Conservation (phyloP, 495 filamentous ascomycete species). For the Daldinia bambusicola region DNA sequence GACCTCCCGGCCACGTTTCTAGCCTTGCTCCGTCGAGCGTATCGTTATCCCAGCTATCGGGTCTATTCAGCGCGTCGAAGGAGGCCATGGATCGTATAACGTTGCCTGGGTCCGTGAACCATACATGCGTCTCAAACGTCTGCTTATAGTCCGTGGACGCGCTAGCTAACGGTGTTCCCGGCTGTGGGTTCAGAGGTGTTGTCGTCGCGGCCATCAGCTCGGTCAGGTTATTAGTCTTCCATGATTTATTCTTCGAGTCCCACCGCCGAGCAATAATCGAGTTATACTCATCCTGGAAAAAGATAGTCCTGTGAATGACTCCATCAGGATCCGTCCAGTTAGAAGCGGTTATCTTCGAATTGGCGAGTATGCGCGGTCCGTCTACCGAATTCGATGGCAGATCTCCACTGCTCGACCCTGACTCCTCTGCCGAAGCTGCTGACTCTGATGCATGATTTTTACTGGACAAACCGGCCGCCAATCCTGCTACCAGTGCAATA, state of each 20-base stretch:
- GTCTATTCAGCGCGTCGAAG: slow-evolving; percentile 34
- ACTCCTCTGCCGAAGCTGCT: background rate
- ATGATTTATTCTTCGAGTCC: slow-evolving; percentile 35
- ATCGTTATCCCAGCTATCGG: slow-evolving; percentile 40
- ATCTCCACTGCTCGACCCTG: slow-evolving; percentile 9
- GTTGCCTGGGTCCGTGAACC: slow-evolving; percentile 34
- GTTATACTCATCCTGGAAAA: slow-evolving; percentile 44
- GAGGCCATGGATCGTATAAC: slow-evolving; percentile 32
- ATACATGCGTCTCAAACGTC: slow-evolving; percentile 33
- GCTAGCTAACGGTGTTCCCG: slow-evolving; percentile 37
- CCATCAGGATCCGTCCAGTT: slow-evolving; percentile 41
- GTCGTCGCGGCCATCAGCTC: slow-evolving; percentile 37
- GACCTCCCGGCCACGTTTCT: slow-evolving; percentile 38
- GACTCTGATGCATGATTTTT: slow-evolving; percentile 6
- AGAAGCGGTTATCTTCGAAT: slow-evolving; percentile 42
- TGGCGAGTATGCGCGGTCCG: slow-evolving; percentile 30
- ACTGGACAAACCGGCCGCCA: slow-evolving; percentile 29
- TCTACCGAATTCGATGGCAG: slow-evolving; percentile 20
- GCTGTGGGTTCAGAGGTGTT: slow-evolving; percentile 33
- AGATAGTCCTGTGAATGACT: slow-evolving; percentile 37
- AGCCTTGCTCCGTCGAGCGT: slow-evolving; percentile 22
- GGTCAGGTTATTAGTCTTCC: slow-evolving; percentile 43
- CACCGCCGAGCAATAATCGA: slow-evolving; percentile 40
- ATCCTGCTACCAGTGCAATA: slow-evolving; percentile 28
- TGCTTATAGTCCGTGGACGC: slow-evolving; percentile 32